phyloP scores from a whole-genome alignment of 1,284 basidiomycete genomes.

The Xanthoconium separans region DNA sequence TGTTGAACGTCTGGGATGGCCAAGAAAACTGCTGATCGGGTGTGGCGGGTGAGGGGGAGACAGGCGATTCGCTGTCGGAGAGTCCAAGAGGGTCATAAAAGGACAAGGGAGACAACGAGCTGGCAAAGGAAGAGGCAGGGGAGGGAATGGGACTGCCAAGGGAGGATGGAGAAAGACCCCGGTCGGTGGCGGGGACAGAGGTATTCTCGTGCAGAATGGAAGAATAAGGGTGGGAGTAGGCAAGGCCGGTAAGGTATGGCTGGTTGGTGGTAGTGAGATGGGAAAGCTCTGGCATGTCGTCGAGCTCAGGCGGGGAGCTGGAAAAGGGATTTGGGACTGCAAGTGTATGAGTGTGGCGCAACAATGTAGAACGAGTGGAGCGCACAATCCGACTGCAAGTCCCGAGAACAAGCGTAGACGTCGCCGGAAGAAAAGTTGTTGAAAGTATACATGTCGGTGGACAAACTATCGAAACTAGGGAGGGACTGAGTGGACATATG shows the following conservation, averaged over 20 bases:
- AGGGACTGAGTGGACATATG: conserved; percentile 10
- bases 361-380: neutral
- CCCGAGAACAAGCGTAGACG: conserved; percentile 1
- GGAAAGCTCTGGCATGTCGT: conserved; percentile 24
- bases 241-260: conserved; percentile 9
- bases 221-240: conserved; percentile 5
- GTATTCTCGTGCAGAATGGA: conserved; percentile 12
- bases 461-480: conserved; percentile 11
- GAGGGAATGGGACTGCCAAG: conserved; percentile 23
- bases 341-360: conserved; percentile 20
- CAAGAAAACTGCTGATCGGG: conserved; percentile 11
- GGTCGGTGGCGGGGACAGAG: neutral
- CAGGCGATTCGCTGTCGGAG: conserved; percentile 22
- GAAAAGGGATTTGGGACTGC: conserved; percentile 1
- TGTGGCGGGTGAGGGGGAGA: conserved; percentile 24
- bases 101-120: conserved; percentile 28
- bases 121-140: conserved; percentile 24
- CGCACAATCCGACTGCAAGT: conserved; percentile 9
- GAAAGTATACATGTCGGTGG: neutral
- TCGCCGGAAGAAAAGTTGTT: neutral
- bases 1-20: neutral
- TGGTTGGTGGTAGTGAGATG: conserved; percentile 7
- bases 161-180: conserved; percentile 14
- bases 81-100: conserved; percentile 7
- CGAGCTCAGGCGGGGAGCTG: conserved; percentile 9